phyloP scores from a whole-genome alignment of 2,329 filamentous ascomycete genomes.

The Colletotrichum brevisporum region DNA sequence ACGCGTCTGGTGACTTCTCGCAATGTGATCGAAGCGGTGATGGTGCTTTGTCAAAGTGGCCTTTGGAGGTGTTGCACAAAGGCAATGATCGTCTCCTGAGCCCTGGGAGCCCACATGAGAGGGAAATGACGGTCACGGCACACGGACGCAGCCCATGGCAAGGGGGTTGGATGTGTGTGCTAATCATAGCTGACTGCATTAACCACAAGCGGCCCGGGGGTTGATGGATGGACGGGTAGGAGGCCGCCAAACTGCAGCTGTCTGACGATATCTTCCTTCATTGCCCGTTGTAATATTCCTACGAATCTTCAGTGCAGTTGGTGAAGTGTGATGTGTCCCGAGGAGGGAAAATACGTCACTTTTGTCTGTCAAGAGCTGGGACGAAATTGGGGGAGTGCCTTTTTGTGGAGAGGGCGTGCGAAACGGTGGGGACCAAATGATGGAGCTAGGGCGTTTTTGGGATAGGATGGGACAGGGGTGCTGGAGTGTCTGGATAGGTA shows the following conservation, averaged over 20 bases:
- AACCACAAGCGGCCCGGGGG: background rate
- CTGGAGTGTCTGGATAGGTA: no score
- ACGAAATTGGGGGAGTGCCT: no score
- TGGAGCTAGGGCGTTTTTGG: background rate
- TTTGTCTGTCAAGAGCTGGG: no score
- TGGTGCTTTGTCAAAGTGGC: conserved; percentile 1
- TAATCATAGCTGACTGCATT: conserved; percentile 14
- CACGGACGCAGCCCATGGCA: background rate
- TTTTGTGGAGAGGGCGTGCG: background rate
- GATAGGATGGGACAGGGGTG: background rate
- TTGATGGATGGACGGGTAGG: background rate
- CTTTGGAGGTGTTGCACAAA: conserved; percentile 10
- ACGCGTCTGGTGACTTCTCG: no score
- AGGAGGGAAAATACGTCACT: no score
- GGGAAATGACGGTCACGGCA: conserved; percentile 19
- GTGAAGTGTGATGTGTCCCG: no score
- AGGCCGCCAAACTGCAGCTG: background rate
- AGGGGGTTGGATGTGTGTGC: background rate
- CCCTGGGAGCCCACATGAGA: conserved; percentile 9
- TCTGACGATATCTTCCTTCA: background rate
- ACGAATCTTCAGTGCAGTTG: background rate
- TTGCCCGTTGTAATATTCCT: no score
- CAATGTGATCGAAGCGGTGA: background rate
- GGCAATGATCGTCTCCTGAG: conserved; percentile 6
- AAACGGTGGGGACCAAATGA: no score